Evolutionary conservation across 495 filamentous ascomycete genomes (phyloP).

Genomic region (Neurospora hispaniola): DNA sequence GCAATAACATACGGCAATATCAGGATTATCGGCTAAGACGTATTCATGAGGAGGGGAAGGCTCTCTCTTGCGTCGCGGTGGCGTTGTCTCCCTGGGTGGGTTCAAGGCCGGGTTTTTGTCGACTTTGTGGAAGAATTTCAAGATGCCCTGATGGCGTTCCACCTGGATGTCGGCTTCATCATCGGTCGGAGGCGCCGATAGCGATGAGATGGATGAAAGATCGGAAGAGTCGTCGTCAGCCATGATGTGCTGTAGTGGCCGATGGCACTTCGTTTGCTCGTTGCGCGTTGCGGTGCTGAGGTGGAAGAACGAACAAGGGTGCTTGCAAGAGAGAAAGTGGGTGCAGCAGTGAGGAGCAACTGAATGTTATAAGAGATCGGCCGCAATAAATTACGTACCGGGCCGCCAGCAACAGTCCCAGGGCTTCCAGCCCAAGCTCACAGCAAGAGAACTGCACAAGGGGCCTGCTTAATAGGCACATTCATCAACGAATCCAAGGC

Average conservation of each 20-base stretch:
- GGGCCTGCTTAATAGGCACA: constrained; percentile 21
- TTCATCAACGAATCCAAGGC: constrained; percentile 9
- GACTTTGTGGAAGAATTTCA: constrained; percentile 48
- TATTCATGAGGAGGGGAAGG: constrained; percentile 84
- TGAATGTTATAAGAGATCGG: constrained; percentile 15
- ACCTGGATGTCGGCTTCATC: constrained; percentile 41
- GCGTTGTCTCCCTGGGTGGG: constrained; percentile 37
- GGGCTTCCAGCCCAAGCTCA: constrained; percentile 14
- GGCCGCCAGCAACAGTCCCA: constrained; percentile 13
- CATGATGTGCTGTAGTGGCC: constrained; percentile 24
- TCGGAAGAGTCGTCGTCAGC: constrained; percentile 45
- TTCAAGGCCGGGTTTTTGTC: constrained; percentile 27
- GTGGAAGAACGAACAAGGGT: constrained; percentile 7
- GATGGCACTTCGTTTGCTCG: constrained; percentile 4
- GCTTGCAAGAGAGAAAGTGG: constrained; percentile 8
- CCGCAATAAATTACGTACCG: constrained; percentile 28
- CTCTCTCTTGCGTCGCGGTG: constrained; percentile 62
- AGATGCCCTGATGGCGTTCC: constrained; percentile 39
- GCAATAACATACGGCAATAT: constrained; percentile 66
- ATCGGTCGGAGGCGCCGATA: constrained; percentile 43
- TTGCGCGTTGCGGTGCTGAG: constrained; percentile 7
- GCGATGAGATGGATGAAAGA: constrained; percentile 42
- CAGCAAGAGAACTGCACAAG: constrained; percentile 2
- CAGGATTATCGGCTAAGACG: constrained; percentile 75
- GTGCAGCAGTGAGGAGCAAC: constrained; percentile 15